Percentiles rank a stretch among this genome's conserved stretches.
phyloP scores from a whole-genome alignment of 176 grass and related monocot genomes.

The Bothriochloa decipiens region DNA sequence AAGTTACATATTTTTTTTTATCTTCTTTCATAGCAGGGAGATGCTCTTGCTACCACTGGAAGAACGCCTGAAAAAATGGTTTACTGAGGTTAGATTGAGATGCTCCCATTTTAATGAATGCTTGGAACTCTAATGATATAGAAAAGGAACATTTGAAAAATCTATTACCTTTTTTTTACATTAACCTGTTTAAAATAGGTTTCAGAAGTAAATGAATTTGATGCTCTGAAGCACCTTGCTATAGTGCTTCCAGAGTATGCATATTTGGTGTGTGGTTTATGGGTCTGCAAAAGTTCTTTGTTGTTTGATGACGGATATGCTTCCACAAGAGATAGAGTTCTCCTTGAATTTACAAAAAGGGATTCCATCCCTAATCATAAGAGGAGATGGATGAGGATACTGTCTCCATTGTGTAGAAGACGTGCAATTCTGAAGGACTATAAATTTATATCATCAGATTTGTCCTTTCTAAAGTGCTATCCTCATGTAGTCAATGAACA shows the following conservation, averaged over 20 bases:
- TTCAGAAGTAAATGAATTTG: slow-evolving; percentile 64
- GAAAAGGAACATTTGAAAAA: neutral
- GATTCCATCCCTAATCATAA: too few species aligned
- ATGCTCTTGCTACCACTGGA: slow-evolving; percentile 59
- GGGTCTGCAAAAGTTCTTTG: slow-evolving; percentile 78
- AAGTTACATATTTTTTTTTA: neutral
- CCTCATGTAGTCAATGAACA: slow-evolving; percentile 60
- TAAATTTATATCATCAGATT: slow-evolving; percentile 64
- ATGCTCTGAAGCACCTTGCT: slow-evolving; percentile 73
- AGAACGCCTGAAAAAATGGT: slow-evolving; percentile 66
- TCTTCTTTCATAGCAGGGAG: slow-evolving; percentile 39
- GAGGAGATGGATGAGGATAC: slow-evolving; percentile 39
- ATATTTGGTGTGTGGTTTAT: slow-evolving; percentile 70
- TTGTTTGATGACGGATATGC: slow-evolving; percentile 52
- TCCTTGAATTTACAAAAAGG: slow-evolving; percentile 63
- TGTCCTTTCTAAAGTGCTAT: slow-evolving; percentile 58
- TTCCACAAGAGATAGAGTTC: slow-evolving; percentile 55
- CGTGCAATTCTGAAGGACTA: slow-evolving; percentile 50
- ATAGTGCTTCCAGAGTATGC: slow-evolving; percentile 56
- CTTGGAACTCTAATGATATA: neutral
- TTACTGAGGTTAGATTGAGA: slow-evolving; percentile 60
- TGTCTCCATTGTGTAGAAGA: slow-evolving; percentile 51
- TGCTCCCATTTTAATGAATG: slow-evolving; percentile 13
- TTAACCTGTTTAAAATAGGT: slow-evolving; percentile 41
- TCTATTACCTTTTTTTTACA: too few species aligned